Evolutionary conservation across 306 rosid species (phyloP), one percentile per base, ranked within the genome.

Genomic region (Ammopiptanthus mongolicus): DNA sequence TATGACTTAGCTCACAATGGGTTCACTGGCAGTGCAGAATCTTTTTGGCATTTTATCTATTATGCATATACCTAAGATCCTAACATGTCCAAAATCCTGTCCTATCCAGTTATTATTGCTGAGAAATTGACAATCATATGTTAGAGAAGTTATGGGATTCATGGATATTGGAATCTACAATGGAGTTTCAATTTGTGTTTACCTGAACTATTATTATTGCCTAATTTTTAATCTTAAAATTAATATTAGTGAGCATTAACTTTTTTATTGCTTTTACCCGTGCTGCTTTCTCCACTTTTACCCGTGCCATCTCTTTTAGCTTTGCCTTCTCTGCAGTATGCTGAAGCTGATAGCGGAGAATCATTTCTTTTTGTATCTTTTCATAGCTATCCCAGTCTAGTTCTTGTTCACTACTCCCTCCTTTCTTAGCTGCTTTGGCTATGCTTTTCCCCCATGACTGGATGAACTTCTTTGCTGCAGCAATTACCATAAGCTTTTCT

Each of bases 311-410:
- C 81, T 80, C 91, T 70, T 81, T 92, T 52, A 71, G 84, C 74
- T 79, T 91, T 21, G 65, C 86, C 73, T 85, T 88, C 79, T 86
- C 88, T 56, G 80, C 78, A 69, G 28, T 71, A 66, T 55, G 68
- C 69, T 65, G 87, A 73, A 88, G 85, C 75, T 79, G 78, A 70
- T 70, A 77, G 41, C 53, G 83, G 41, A 62, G 37, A 60, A 83
- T 14, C 56, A 81, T 78, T 80, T 90, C 88, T 77, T 90, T 80
- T 61, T 76, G 75, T 69, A 86, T 87, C 70, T 73, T 90, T 13
- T 81, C 80, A 60, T 85, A 92, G 82, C 97, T 92, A 64, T 88
- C 91, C 97, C 96, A 92, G 9, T 84, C 87, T 52, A 88, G 84
- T 74, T 82, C 91, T 85, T 84, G 48, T 79, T 92, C 85, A 51